phyloP scores from a whole-genome alignment of 139 green algal genomes.

The Coccomyxa sp. region DNA sequence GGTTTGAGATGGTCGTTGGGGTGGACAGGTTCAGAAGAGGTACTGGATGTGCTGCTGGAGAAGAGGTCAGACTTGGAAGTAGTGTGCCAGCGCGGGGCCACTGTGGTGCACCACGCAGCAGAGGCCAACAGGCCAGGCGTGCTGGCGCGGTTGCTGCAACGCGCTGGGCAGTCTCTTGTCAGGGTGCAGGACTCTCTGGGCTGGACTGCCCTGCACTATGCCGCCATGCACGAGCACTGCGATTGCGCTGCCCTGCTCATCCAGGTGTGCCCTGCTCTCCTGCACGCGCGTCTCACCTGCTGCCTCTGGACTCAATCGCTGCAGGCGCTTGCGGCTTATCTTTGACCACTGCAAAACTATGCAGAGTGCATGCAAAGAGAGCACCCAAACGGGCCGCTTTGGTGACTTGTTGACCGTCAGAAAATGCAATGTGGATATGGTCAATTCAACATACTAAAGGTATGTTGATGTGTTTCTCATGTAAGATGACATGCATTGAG shows the following conservation, averaged over 20 bases:
- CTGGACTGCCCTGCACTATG: conserved; percentile 28
- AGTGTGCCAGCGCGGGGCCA: neutral
- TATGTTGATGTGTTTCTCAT: too few species aligned
- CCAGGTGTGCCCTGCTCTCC: neutral
- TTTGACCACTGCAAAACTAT: too few species aligned
- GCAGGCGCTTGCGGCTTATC: too few species aligned
- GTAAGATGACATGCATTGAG: too few species aligned
- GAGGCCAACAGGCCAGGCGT: conserved; percentile 8
- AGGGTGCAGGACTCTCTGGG: conserved; percentile 10
- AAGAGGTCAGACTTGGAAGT: conserved; percentile 2
- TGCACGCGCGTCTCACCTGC: neutral
- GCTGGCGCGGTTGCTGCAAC: conserved; percentile 21
- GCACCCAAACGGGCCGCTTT: too few species aligned
- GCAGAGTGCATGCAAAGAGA: too few species aligned
- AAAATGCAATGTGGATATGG: too few species aligned
- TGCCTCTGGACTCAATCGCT: too few species aligned
- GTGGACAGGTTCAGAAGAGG: too few species aligned
- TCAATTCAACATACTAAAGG: too few species aligned
- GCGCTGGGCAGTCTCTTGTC: neutral
- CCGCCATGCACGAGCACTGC: conserved; percentile 1
- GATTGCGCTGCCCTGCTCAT: neutral
- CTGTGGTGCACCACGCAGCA: conserved; percentile 20
- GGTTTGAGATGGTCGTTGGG: too few species aligned
- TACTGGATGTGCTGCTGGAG: neutral
- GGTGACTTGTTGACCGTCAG: too few species aligned